phyloP scores from a whole-genome alignment of 2,329 filamentous ascomycete genomes.

The Fusarium papillatum region DNA sequence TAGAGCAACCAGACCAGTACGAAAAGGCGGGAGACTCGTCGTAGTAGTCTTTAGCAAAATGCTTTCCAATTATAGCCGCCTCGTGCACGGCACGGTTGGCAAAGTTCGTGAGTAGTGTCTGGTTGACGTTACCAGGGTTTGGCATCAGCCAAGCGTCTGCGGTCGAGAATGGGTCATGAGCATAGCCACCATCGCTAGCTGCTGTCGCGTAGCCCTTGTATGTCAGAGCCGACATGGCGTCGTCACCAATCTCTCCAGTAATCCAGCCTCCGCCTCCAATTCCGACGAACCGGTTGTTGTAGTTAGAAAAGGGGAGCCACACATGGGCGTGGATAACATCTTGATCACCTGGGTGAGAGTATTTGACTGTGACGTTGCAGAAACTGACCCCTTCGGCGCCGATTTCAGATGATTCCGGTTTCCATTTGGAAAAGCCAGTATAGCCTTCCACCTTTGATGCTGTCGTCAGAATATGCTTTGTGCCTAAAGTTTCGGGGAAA shows the following conservation, averaged over 20 bases:
- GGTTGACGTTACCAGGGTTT: neutral
- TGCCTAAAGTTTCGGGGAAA: neutral
- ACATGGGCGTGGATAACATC: neutral
- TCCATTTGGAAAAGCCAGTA: neutral
- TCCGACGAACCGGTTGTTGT: slow-evolving; percentile 5
- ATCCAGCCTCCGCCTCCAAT: slow-evolving; percentile 10
- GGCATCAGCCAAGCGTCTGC: neutral
- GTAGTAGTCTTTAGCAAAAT: neutral
- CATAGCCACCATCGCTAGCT: neutral
- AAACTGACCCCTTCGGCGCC: neutral
- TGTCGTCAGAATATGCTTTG: neutral
- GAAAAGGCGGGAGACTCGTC: neutral
- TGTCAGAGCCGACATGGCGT: neutral
- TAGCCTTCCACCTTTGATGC: neutral
- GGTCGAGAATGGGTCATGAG: neutral
- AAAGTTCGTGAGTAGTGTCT: slow-evolving; percentile 2
- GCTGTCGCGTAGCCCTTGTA: slow-evolving; percentile 6
- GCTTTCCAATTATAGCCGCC: neutral
- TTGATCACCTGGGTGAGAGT: neutral
- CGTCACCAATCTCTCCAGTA: neutral
- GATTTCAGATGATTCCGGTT: neutral
- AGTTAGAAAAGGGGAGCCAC: slow-evolving; percentile 7
- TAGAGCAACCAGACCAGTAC: slow-evolving; percentile 18
- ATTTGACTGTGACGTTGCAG: slow-evolving; percentile 11
- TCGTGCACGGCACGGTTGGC: neutral